Evolutionary conservation across 352 stramenopile genomes (phyloP).

Genomic region (Phytophthora crassamura): DNA sequence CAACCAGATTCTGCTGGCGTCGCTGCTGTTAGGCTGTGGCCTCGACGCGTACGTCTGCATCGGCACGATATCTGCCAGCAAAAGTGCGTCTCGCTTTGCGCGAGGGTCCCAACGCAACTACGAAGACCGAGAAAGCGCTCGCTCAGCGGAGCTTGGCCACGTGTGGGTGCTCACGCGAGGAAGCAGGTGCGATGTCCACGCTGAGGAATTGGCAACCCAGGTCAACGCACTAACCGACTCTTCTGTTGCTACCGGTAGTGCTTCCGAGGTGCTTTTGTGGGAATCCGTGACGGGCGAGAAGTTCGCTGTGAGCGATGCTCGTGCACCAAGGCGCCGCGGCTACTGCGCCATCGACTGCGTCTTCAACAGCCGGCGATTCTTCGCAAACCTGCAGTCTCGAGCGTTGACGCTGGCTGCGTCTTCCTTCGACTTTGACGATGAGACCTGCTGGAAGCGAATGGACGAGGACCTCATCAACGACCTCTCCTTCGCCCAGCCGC

Average conservation of each 20-base stretch:
- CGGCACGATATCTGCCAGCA: slow-evolving; percentile 64
- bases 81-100: slow-evolving; percentile 31
- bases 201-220: not conserved
- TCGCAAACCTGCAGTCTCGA: slow-evolving; percentile 77
- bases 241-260: slow-evolving; percentile 13
- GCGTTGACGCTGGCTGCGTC: slow-evolving; percentile 48
- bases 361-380: slow-evolving; percentile 81
- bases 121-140: slow-evolving; percentile 14
- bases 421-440: slow-evolving; percentile 69
- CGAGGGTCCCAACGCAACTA: slow-evolving; percentile 21
- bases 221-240: too few relatives aligned
- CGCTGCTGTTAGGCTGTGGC: slow-evolving; percentile 88
- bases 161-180: slow-evolving; percentile 81
- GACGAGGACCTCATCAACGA: slow-evolving; percentile 54
- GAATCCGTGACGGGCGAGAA: slow-evolving; percentile 76
- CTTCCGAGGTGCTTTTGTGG: slow-evolving; percentile 64
- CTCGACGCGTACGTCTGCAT: slow-evolving; percentile 90
- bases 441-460: slow-evolving; percentile 69
- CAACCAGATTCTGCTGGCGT: slow-evolving; percentile 79
- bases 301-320: slow-evolving; percentile 35
- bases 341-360: slow-evolving; percentile 86
- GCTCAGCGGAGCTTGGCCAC: slow-evolving; percentile 58
- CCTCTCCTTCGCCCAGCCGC: slow-evolving; percentile 44
- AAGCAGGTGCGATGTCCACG: slow-evolving; percentile 17
- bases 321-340: slow-evolving; percentile 28